Percentiles rank a stretch among this genome's conserved stretches.
Evolutionary conservation across 108 stramenopile species (phyloP).

Genomic region (Schizochytrium sp.): DNA sequence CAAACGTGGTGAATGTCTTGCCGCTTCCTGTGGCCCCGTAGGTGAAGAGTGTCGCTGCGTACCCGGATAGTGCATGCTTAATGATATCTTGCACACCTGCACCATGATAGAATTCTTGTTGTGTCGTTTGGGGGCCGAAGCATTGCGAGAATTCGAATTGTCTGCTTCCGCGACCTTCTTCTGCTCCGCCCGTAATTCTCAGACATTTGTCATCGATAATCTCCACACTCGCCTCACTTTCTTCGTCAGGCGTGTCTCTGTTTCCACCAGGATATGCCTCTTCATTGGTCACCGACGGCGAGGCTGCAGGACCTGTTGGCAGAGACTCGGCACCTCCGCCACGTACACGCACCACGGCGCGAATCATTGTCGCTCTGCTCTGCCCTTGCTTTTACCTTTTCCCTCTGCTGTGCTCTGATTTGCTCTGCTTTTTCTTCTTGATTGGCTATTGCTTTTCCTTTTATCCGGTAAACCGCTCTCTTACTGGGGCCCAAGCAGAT

Average conservation of each 20-base stretch:
- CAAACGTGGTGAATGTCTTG: conserved; percentile 8
- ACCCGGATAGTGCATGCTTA: background rate
- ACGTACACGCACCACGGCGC: background rate
- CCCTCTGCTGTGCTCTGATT: no score
- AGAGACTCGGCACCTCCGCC: background rate
- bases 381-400: background rate
- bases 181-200: background rate
- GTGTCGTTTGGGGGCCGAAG: background rate
- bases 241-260: background rate
- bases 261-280: background rate
- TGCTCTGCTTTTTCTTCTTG: no score
- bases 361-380: background rate
- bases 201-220: background rate
- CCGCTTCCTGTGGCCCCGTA: background rate
- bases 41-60: background rate
- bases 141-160: background rate
- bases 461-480: no score
- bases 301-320: background rate
- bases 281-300: background rate
- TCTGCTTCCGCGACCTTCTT: background rate
- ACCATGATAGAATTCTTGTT: background rate
- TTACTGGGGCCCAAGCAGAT: no score
- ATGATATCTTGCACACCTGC: background rate
- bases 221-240: background rate
- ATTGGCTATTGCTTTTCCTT: no score